Evolutionary conservation across 1,284 basidiomycete genomes (phyloP), one percentile per base, ranked within the genome.

Genomic region (Dichomitus squalens): DNA sequence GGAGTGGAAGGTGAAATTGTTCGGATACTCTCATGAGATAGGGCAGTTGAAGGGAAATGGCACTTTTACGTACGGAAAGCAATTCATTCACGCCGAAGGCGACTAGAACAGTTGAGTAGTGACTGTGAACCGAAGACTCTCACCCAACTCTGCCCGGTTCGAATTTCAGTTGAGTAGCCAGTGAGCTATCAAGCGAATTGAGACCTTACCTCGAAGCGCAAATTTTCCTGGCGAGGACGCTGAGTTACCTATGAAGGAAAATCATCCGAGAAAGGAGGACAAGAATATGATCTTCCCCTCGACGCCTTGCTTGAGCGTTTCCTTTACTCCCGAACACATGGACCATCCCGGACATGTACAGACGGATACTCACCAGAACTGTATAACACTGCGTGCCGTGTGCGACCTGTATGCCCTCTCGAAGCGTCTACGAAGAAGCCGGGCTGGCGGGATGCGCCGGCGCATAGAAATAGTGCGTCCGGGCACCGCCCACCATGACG

Each of bases 211-310:
- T 75, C 95, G 79, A 16, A 98, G 74, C 7, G 96, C 96, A 66
- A 91, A 89, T 7, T 34, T 33, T 48, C 87, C 91, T 0, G 96
- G 94, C 0, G 92, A 79, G 72, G 98, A 98, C 1, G 89, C 82
- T 4, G 90, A 80, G 67, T 92, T 98, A 0, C 96, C 96, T 16
- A 92, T 77, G 50, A 98, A 81, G 1, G 87, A 84, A 77, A 95
- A 90, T 64, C 90, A 87, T 0, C 89, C 91, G 12, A 96, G 73
- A 20, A 88, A 82, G 0, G 93, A 95, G 7, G 88, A 88, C 18
- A 93, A 86, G 51, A 98, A 85, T 4, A 94, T 81, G 56, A 98
- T 88, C 68, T 90, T 92, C 40, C 81, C 81, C 50, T 82, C 79
- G n/a, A 77, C 75, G 23, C 77, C 75, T 38, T 82, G 76, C 43